Evolutionary conservation across 352 stramenopile species (phyloP), one percentile per base, ranked within the genome.

Genomic region (Blastocystis sp.): DNA sequence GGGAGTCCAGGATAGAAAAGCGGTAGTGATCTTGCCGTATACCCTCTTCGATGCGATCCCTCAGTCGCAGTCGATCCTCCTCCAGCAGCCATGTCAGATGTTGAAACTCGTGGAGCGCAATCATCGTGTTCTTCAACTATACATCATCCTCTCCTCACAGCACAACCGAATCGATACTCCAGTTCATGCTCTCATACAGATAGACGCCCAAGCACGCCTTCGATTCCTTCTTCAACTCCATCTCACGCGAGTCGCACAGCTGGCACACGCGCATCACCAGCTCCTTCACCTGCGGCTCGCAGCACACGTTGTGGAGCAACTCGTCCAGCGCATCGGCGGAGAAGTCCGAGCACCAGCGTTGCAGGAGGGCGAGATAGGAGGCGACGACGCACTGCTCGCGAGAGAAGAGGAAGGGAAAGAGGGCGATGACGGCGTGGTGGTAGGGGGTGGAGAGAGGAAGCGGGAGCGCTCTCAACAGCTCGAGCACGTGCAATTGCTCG

Each of bases 391-490:
- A 55, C 6, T 55, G 6, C 45, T 55, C 45, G 45, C 45, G 45
- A 6, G 66, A 77, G 24, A 77, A 51, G 29, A 77, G 29, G 21
- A 77, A 45, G 33, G 66, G 50, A 45, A 55, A 29, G 4, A 77
- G 26, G 12, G 33, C 16, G 4, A 60, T 29, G 45, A 41, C 6
- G 33, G 45, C 24, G n/a, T 77, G 35, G 26, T 13, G 37, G 66
- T 31, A 24, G 16, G 66, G 50, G 16, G 4, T 4, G 29, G 37
- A 35, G 35, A 45, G 45, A 24, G 16, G 19, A 13, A 16, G 31
- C 12, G 66, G 66, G 29, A 77, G 66, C 45, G 33, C 6, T 19
- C 45, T 6, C 45, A 55, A 16, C 6, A 55, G 16, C 45, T 55
- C 45, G 6, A 55, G 45, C 45, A 16, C 45, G 45, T 55, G 45